Conservation (phyloP, 345 rosid genomes). For the Populus davidiana region DNA sequence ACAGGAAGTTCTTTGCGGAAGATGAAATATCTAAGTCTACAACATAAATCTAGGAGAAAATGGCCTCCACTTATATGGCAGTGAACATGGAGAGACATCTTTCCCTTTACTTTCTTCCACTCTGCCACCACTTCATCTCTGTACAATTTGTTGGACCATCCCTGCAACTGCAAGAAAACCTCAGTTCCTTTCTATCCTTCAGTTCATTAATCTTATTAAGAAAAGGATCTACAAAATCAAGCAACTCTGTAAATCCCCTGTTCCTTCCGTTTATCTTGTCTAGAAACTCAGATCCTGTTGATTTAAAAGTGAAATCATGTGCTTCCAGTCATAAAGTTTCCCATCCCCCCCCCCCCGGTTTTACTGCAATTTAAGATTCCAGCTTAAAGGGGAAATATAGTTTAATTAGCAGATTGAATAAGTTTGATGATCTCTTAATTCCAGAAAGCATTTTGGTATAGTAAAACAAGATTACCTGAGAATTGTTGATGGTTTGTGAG, state of each 20-base stretch:
- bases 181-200: slow-evolving; percentile 2
- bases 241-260: background rate
- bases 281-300: background rate
- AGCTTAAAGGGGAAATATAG: background rate
- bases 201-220: background rate
- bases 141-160: slow-evolving; percentile 79
- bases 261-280: background rate
- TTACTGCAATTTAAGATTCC: background rate
- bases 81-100: slow-evolving; percentile 95
- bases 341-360: slow-evolving; percentile 1
- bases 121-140: slow-evolving; percentile 97
- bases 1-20: slow-evolving; percentile 86
- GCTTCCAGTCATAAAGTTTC: background rate
- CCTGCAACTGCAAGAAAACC: slow-evolving; percentile 63
- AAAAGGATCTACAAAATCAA: background rate
- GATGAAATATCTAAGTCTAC: slow-evolving; percentile 70
- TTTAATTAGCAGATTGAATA: background rate
- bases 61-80: slow-evolving; percentile 99
- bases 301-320: background rate
- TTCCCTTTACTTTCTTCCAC: slow-evolving; percentile 93
- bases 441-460: background rate
- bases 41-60: slow-evolving; percentile 60
- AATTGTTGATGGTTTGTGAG: slow-evolving; percentile 83
- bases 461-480: slow-evolving; percentile 52
- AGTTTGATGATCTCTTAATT: background rate